Percentiles rank a stretch among this genome's conserved stretches.
phyloP scores from a whole-genome alignment of 1,139 yeast genomes.

The Ogataea hybrid region DNA sequence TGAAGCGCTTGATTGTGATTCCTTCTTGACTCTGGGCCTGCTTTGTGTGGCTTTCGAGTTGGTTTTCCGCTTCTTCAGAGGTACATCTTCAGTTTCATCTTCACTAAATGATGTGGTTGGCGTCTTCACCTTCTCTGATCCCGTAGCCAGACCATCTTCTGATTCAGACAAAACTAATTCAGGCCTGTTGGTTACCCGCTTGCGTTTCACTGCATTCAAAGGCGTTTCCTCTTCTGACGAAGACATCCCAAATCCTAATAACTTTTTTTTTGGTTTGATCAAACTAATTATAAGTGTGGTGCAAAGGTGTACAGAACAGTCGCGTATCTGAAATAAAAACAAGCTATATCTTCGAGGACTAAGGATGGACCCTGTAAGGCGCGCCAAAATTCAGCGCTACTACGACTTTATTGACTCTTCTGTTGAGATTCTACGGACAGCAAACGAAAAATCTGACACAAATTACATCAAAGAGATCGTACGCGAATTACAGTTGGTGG shows the following conservation, averaged over 20 bases:
- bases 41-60: constrained; percentile 3
- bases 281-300: not conserved
- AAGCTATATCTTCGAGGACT: not conserved
- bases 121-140: constrained; percentile 11
- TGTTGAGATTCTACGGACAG: not conserved
- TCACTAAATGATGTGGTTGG: constrained; percentile 18
- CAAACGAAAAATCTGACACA: not conserved
- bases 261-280: constrained; percentile 2
- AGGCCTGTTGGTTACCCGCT: not conserved
- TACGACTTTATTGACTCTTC: constrained; percentile 12
- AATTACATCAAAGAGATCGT: constrained; percentile 12
- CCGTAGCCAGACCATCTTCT: constrained; percentile 13
- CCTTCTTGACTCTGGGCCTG: constrained; percentile 13
- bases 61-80: constrained; percentile 12
- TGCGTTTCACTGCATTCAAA: constrained; percentile 9
- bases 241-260: constrained; percentile 12
- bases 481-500: constrained; percentile 20
- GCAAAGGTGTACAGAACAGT: constrained; percentile 3
- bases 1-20: constrained; percentile 3
- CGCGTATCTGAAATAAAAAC: constrained; percentile 9
- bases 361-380: not conserved
- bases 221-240: constrained; percentile 22
- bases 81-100: constrained; percentile 15
- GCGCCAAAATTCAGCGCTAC: constrained; percentile 10
- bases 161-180: constrained; percentile 8